A percentile compares a stretch with the other conserved stretches of the same genome.
Conservation (phyloP, 768 basidiomycete species). For the Russula lepida region DNA sequence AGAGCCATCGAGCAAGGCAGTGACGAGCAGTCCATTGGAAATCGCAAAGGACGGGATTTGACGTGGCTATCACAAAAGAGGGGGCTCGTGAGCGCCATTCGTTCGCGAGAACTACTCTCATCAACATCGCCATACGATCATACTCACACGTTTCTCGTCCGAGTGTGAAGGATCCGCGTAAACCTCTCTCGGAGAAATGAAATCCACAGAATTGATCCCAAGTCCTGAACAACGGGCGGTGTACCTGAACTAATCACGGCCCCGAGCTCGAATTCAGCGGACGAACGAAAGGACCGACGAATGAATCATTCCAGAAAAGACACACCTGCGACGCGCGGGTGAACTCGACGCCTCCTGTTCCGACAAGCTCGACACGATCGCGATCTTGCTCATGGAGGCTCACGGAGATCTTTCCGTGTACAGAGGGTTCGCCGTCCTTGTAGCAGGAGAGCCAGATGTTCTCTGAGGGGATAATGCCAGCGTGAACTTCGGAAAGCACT, state of each 20-base stretch:
- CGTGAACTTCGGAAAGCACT: constrained; percentile 19
- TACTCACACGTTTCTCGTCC: constrained; percentile 18
- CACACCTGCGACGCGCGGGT: constrained; percentile 14
- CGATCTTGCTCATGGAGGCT: constrained; percentile 18
- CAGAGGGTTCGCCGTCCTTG: constrained; percentile 16
- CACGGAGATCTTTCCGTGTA: constrained; percentile 17
- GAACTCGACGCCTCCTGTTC: constrained; percentile 11
- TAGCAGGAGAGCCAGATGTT: constrained; percentile 20
- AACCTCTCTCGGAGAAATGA: constrained; percentile 13
- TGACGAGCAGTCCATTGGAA: constrained; percentile 12
- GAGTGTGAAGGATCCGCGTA: constrained; percentile 20
- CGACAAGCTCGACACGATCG: constrained; percentile 18
- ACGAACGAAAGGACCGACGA: neutral
- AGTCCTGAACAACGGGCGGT: constrained; percentile 11
- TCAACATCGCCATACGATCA: neutral
- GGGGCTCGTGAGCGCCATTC: neutral
- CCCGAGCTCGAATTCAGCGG: neutral
- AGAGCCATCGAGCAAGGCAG: constrained; percentile 19
- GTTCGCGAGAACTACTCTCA: neutral
- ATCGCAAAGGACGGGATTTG: constrained; percentile 18
- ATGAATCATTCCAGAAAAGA: neutral
- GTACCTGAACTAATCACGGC: constrained; percentile 8
- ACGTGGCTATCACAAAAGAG: constrained; percentile 11
- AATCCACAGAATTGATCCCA: constrained; percentile 13
- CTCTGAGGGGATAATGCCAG: constrained; percentile 17